Base-by-base conservation (phyloP, 257 asterid species). In the Nicotiana sylvestris region DNA sequence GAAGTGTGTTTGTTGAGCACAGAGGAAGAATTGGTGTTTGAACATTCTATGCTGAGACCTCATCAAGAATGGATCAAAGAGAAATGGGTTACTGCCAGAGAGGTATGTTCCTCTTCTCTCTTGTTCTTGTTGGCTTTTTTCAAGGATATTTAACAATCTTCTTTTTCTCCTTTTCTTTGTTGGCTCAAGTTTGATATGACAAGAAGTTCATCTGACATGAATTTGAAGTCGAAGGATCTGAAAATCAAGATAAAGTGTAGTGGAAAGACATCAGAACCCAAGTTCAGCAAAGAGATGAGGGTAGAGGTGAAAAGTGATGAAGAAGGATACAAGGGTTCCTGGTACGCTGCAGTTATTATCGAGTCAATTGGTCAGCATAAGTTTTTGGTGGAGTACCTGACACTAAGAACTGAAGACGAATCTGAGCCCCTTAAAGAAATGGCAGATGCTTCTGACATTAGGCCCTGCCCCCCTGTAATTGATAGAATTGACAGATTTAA, bases 261-360 rank as follows among this genome's bases (percentile, higher is more conserved):
- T 68, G 81, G 66, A 72, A 88, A 37, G 78, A 82, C 77, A 30
- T 70, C 64, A 18, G 87, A 85, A 69, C 87, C 86, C 68, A 66
- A 18, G 30, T 90, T 91, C 84, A 33, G 80, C 76, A 81, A 82
- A 76, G 92, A 91, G 84, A 89, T 88, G 92, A 56, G 84, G 86
- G 93, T 88, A 87, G 97, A 92, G 87, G 93, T 91, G 65, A 90
- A 82, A 86, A 91, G 93, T 60, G 91, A 88, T 72, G 94, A 88
- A 82, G 89, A 89, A 87, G 94, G 97, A 68, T 91, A 88, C 86
- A 89, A 86, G 65, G 97, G 93, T 51, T 88, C 97, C 60, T 92
- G 92, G 97, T 92, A 83, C 81, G 83, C 89, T 82, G 94, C 92
- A 58, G 83, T 70, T 12, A 79, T 89, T 65, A 79, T 91, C 39